Percentiles rank a stretch among this genome's conserved stretches.
Evolutionary conservation across 768 basidiomycete species (phyloP).

Genomic region (Mycena venus): DNA sequence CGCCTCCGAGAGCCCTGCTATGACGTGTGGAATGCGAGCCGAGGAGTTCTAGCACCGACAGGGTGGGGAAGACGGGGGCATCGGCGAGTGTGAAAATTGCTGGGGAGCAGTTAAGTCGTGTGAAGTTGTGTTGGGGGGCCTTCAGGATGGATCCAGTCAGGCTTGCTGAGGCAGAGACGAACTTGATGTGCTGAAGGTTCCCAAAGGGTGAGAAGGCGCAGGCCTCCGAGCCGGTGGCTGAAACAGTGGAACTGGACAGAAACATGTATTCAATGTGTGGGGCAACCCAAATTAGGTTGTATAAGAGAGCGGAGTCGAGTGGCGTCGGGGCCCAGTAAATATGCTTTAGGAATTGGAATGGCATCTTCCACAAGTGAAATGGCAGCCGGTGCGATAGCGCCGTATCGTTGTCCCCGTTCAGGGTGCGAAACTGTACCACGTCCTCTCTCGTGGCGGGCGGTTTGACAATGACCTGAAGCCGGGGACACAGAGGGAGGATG

Average conservation of each 20-base stretch:
- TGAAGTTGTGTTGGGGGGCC: not conserved
- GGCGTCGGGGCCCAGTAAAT: conserved; percentile 14
- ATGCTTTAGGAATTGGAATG: not conserved
- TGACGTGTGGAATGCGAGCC: too few relatives aligned
- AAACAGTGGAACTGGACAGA: not conserved
- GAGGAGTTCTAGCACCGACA: conserved; percentile 4
- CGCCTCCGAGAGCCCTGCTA: too few relatives aligned
- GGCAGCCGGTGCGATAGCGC: not conserved
- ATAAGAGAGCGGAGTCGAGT: not conserved
- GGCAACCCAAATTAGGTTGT: not conserved
- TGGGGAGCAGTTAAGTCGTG: conserved; percentile 16
- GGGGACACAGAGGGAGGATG: conserved; percentile 14
- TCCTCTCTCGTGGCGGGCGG: not conserved
- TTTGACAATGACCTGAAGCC: conserved; percentile 7
- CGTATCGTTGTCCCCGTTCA: too few relatives aligned
- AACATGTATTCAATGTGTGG: conserved; percentile 9
- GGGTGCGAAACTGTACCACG: too few relatives aligned
- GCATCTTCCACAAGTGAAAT: not conserved
- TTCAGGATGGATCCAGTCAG: not conserved
- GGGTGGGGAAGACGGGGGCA: not conserved
- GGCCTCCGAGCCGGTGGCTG: not conserved
- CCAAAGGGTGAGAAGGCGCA: not conserved
- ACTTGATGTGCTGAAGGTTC: not conserved
- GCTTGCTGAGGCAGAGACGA: not conserved
- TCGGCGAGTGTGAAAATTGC: not conserved